Conservation (phyloP, 2,329 filamentous ascomycete species). For the Metarhizium anisopliae region DNA sequence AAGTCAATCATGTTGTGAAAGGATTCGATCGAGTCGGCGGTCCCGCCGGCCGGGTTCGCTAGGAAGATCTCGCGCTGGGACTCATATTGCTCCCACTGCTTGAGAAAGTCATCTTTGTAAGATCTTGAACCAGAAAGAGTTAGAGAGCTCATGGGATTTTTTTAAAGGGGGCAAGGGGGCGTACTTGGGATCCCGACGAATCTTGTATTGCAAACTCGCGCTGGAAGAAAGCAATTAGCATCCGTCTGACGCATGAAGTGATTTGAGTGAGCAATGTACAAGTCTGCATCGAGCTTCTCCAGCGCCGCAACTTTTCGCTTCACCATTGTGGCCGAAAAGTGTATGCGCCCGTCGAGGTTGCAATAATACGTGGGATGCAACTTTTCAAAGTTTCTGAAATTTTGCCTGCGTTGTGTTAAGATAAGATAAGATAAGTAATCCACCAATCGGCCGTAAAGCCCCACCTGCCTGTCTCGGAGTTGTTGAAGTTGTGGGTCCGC, state of each 20-base stretch:
- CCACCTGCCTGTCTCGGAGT: too few species aligned
- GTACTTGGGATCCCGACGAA: constrained; percentile 73
- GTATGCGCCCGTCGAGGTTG: background rate
- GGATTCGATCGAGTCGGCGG: constrained; percentile 69
- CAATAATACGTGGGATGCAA: background rate
- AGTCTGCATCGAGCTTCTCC: constrained; percentile 89
- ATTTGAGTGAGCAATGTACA: constrained; percentile 39
- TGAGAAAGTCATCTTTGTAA: constrained; percentile 80
- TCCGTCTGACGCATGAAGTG: background rate
- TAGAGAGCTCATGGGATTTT: constrained; percentile 1
- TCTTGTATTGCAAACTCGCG: constrained; percentile 85
- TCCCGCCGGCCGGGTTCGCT: constrained; percentile 68
- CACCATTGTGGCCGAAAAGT: constrained; percentile 44
- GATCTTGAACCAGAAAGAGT: constrained; percentile 41
- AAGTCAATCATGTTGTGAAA: constrained; percentile 91
- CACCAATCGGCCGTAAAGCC: too few species aligned
- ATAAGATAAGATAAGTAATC: constrained; percentile 2
- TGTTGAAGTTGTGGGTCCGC: too few species aligned
- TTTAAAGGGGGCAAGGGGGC: constrained; percentile 14
- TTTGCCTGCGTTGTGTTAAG: background rate
- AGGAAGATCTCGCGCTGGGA: constrained; percentile 88
- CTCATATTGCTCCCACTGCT: constrained; percentile 87
- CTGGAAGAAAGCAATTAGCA: constrained; percentile 25
- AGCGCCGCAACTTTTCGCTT: constrained; percentile 87
- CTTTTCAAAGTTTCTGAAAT: constrained; percentile 3